phyloP scores from a whole-genome alignment of 345 rosid species.

The Cardamine chenopodiifolia region DNA sequence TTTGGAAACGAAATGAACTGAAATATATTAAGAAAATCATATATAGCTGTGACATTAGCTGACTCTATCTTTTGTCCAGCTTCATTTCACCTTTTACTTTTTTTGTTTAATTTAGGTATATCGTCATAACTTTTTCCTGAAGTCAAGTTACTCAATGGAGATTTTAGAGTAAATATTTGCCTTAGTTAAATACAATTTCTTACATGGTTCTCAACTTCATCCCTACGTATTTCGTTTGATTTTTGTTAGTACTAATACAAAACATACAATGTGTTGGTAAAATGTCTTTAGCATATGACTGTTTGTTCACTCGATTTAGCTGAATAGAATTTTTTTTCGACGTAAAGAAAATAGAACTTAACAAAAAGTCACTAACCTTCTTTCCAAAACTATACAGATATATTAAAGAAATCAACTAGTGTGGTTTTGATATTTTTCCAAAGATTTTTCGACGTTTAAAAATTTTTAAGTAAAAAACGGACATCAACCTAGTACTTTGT shows the following conservation, averaged over 20 bases:
- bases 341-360: background rate
- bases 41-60: conserved; percentile 27
- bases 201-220: background rate
- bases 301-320: conserved; percentile 1
- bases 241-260: background rate
- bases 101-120: background rate
- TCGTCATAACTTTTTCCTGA: background rate
- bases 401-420: background rate
- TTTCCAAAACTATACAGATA: conserved; percentile 3
- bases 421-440: background rate
- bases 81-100: background rate
- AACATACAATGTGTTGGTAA: background rate
- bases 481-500: background rate
- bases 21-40: conserved; percentile 15
- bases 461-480: background rate
- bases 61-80: conserved; percentile 33
- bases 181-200: background rate
- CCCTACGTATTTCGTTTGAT: background rate
- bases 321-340: background rate
- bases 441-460: background rate
- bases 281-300: conserved; percentile 13
- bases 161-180: background rate
- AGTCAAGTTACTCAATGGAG: background rate
- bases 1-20: conserved; percentile 61
- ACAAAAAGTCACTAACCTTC: background rate